Evolutionary conservation across 768 basidiomycete species (phyloP).

Genomic region (Termitomyces titanicus): DNA sequence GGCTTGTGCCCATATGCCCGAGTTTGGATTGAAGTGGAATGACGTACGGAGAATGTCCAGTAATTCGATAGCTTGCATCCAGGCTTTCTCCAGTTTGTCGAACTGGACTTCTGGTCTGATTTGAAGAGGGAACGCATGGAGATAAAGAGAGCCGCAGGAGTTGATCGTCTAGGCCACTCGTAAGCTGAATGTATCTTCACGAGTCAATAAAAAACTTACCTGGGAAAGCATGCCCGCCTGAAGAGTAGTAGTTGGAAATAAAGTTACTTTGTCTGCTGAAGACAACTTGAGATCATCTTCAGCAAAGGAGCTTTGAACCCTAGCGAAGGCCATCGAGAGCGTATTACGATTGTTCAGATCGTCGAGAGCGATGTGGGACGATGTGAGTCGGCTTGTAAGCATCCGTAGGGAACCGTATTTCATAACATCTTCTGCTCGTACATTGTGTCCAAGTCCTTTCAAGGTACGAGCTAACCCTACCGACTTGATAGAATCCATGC

Average conservation of each 20-base stretch:
- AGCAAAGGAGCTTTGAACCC: constrained; percentile 5
- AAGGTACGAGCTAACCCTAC: constrained; percentile 37
- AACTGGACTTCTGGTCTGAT: constrained; percentile 20
- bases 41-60: constrained; percentile 44
- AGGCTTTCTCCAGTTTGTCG: constrained; percentile 29
- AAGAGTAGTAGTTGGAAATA: constrained; percentile 39
- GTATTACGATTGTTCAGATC: background rate
- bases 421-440: constrained; percentile 37
- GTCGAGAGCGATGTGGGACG: background rate
- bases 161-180: constrained; percentile 22
- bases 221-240: constrained; percentile 51
- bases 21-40: constrained; percentile 38
- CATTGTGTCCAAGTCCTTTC: constrained; percentile 25
- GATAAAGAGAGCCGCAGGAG: constrained; percentile 26
- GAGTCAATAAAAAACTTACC: constrained; percentile 20
- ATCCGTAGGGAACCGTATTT: constrained; percentile 20
- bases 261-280: constrained; percentile 25
- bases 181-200: background rate
- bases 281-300: constrained; percentile 16
- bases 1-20: constrained; percentile 30
- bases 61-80: constrained; percentile 26
- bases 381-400: constrained; percentile 8
- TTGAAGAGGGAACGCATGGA: constrained; percentile 28
- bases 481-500: constrained; percentile 45
- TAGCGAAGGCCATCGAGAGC: background rate